Evolutionary conservation across 768 basidiomycete species (phyloP), one percentile per base, ranked within the genome.

Genomic region (Neoboletus magnificus): DNA sequence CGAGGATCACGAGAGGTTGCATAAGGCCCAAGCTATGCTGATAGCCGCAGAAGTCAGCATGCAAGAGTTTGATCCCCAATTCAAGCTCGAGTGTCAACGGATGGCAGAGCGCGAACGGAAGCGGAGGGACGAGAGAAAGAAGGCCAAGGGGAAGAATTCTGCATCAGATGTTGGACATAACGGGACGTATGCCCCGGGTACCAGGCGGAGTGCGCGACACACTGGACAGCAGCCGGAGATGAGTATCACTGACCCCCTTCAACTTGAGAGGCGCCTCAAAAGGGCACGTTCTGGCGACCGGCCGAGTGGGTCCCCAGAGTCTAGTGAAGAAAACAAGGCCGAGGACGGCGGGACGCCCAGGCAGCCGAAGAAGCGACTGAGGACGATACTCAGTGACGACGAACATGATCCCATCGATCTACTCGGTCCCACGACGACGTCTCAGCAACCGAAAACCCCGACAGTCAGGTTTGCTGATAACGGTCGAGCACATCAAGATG

Each of bases 21-120:
- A 82, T 65, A 88, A 87, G 58, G 91, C 96, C 0, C 88, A 92
- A 57, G 87, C 91, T 37, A 92, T 99, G 92, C 82, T 86, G 58
- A 92, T 85, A 23, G 88, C 91, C 18, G 79, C 91, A 2, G 79
- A 97, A 66, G 87, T 95, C 60, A 87, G 90, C 75, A 82, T 93
- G 52, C 83, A 89, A 62, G 89, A 91, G 65, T 92, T 94, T 62
- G 94, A 96, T 65, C 78, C 81, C 1, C 79, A 82, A 50, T 88
- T 97, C 69, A 76, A 77, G 48, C 55, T 85, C 29, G 96, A 98
- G 69, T 98, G 95, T 69, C 86, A 89, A 67, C 79, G 90, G 59
- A 94, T 95, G 90, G 89, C 91, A 15, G 79, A 72, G 37, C 77
- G 86, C 49, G 90, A 95, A 67, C 74, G 84, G 56, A 82, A 85